These are phyloP conservation scores for Cladosporium colombiae DNA, from an alignment of 2,329 filamentous ascomycete species.

Conservation along the genomic window DNA sequence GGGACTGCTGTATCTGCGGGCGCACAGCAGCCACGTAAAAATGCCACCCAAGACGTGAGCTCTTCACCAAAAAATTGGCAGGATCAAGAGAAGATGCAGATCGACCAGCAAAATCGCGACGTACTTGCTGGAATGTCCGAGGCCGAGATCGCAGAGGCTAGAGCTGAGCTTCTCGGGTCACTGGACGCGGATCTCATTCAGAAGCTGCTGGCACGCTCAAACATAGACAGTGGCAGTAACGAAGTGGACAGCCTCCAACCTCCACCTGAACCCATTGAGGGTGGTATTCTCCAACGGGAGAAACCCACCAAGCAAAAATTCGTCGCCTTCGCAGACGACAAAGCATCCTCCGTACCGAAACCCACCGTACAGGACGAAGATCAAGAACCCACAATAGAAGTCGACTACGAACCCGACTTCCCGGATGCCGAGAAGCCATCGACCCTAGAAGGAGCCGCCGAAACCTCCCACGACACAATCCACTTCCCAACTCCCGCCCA, in stretches of 20 bases:
- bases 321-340: conserved; percentile 28
- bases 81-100: conserved; percentile 66
- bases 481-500: conserved; percentile 62
- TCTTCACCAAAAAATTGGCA: conserved; percentile 37
- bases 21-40: background rate
- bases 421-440: background rate
- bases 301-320: conserved; percentile 24
- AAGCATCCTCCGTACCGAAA: background rate
- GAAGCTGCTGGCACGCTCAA: conserved; percentile 72
- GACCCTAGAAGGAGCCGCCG: background rate
- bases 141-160: conserved; percentile 77
- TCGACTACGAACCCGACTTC: conserved; percentile 38
- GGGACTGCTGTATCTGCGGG: conserved; percentile 11
- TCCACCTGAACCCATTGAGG: conserved; percentile 14
- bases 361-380: conserved; percentile 7
- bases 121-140: conserved; percentile 76
- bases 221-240: conserved; percentile 65
- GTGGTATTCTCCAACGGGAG: conserved; percentile 6
- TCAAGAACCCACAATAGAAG: conserved; percentile 26
- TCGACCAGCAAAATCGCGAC: conserved; percentile 79
- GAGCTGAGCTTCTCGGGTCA: conserved; percentile 75
- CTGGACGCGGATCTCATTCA: conserved; percentile 76
- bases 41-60: conserved; percentile 14
- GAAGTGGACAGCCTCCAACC: conserved; percentile 37
- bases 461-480: conserved; percentile 33